phyloP scores from a whole-genome alignment of 805 yeast species.

The Ascoidea rubescens region DNA sequence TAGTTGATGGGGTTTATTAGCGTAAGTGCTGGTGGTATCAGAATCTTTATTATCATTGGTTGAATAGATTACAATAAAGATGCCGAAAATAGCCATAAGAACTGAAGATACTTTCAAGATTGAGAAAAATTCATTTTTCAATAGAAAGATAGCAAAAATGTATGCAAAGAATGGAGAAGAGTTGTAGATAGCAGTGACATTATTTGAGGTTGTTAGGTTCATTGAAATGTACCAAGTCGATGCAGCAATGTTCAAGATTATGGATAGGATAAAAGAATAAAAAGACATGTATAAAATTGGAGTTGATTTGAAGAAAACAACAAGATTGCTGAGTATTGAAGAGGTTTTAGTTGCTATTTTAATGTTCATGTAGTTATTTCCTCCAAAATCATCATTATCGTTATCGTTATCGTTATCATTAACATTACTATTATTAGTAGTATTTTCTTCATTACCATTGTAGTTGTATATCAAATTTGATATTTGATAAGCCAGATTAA shows the following conservation, averaged over 20 bases:
- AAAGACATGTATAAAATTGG: constrained; percentile 34
- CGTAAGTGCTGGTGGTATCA: constrained; percentile 1
- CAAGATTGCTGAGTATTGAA: background rate
- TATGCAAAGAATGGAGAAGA: constrained; percentile 85
- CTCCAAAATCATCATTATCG: background rate
- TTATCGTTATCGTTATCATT: background rate
- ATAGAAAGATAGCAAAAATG: constrained; percentile 64
- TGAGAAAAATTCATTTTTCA: constrained; percentile 45
- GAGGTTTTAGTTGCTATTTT: background rate
- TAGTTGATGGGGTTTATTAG: constrained; percentile 40
- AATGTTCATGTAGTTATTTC: background rate
- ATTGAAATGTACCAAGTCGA: constrained; percentile 79
- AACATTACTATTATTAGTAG: background rate
- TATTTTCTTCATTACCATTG: background rate
- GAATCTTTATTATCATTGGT: constrained; percentile 12
- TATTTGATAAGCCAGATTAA: background rate
- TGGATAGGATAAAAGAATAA: constrained; percentile 30
- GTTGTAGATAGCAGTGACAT: constrained; percentile 82
- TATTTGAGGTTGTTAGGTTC: constrained; percentile 67
- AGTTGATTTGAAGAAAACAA: background rate
- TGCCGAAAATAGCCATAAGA: constrained; percentile 58
- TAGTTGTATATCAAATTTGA: background rate
- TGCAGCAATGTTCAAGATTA: constrained; percentile 62
- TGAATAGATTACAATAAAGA: constrained; percentile 63
- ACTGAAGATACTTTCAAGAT: constrained; percentile 57